Evolutionary conservation across 768 basidiomycete species (phyloP).

Genomic region (Cystobasidium tubakii): DNA sequence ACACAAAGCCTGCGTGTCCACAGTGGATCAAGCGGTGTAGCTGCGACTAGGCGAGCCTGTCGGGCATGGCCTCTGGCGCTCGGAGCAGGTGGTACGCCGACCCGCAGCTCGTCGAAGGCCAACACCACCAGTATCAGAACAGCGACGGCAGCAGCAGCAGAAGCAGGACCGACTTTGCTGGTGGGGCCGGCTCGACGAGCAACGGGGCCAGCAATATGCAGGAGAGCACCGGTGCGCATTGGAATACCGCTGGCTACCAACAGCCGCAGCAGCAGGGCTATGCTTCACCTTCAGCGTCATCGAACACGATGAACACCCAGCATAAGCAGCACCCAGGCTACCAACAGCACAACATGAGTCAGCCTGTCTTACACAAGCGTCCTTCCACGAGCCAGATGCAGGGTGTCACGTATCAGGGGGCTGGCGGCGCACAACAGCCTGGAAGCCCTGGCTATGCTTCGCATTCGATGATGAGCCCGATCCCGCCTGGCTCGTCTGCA

Average conservation of each 20-base stretch:
- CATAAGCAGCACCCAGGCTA: too few relatives aligned
- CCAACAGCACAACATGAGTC: neutral
- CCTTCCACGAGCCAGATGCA: constrained; percentile 23
- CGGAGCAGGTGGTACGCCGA: neutral
- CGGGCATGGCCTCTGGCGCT: neutral
- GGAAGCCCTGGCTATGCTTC: neutral
- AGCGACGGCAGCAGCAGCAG: constrained; percentile 12
- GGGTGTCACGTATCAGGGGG: neutral
- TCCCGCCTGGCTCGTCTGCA: neutral
- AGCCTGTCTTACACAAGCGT: constrained; percentile 11
- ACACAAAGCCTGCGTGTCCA: too few relatives aligned
- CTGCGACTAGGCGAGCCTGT: neutral
- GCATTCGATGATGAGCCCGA: neutral
- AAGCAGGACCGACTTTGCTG: neutral
- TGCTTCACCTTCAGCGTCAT: neutral
- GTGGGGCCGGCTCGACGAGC: neutral
- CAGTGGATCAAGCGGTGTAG: too few relatives aligned
- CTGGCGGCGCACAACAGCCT: neutral
- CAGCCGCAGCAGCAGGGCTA: constrained; percentile 28
- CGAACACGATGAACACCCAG: neutral
- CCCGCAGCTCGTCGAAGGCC: neutral
- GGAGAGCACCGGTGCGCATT: neutral
- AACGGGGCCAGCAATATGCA: neutral
- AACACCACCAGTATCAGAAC: neutral
- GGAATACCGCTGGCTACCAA: neutral